Percentiles rank a stretch among this genome's conserved stretches.
phyloP scores from a whole-genome alignment of 2,329 filamentous ascomycete genomes.

The Fusarium neocosmosporiellum region DNA sequence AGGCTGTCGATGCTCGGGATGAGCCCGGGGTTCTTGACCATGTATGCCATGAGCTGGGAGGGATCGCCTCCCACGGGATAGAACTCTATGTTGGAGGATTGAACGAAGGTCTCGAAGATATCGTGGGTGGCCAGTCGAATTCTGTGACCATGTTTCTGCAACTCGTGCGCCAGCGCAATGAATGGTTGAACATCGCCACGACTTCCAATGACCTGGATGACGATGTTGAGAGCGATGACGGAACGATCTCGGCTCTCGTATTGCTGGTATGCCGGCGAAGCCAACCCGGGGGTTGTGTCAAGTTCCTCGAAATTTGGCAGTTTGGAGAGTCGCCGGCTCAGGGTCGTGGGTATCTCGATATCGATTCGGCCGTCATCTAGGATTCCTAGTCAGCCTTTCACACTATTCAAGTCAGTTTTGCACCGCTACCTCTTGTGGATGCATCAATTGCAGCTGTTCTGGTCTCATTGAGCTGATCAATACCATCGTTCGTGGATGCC shows the following conservation, averaged over 20 bases:
- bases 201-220: slow-evolving; percentile 29
- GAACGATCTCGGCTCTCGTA: neutral
- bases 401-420: neutral
- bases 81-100: slow-evolving; percentile 8
- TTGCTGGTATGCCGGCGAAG: neutral
- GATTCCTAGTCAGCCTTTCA: neutral
- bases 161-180: slow-evolving; percentile 15
- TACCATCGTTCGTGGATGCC: neutral
- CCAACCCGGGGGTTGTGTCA: neutral
- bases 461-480: neutral
- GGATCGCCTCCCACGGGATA: slow-evolving; percentile 19
- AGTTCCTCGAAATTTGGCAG: neutral
- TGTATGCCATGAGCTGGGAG: slow-evolving; percentile 21
- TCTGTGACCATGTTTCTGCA: slow-evolving; percentile 26
- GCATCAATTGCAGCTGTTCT: neutral
- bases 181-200: slow-evolving; percentile 32
- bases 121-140: slow-evolving; percentile 27
- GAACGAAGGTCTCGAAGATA: slow-evolving; percentile 13
- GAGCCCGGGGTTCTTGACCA: neutral
- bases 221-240: slow-evolving; percentile 7
- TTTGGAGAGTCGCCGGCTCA: slow-evolving; percentile 13
- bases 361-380: slow-evolving; percentile 18
- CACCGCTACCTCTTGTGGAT: neutral
- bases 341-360: slow-evolving; percentile 8
- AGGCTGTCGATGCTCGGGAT: slow-evolving; percentile 5